A percentile compares a stretch with the other conserved stretches of the same genome.
Evolutionary conservation across 371 early-diverging fungal genomes (phyloP).

Genomic region (Mortierella sp.): DNA sequence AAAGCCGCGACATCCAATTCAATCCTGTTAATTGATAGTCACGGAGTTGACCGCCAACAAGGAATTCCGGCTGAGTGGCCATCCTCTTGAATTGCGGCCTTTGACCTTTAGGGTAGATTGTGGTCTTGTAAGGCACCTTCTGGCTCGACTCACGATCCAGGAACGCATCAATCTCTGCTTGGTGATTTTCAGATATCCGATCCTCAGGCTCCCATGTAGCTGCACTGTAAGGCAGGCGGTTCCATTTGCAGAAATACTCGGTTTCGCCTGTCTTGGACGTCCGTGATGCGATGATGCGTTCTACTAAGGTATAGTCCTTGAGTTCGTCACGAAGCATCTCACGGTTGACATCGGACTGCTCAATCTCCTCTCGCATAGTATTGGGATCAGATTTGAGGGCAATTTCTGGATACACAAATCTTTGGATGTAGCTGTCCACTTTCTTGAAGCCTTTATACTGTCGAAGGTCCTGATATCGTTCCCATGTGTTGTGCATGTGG

Average conservation of each 20-base stretch:
- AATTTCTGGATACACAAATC: slow-evolving; percentile 72
- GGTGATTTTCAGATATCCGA: slow-evolving; percentile 70
- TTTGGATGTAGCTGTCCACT: slow-evolving; percentile 89
- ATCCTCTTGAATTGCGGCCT: slow-evolving; percentile 86
- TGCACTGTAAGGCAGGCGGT: slow-evolving; percentile 86
- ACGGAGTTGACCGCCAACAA: slow-evolving; percentile 92
- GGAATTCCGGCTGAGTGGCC: slow-evolving; percentile 84
- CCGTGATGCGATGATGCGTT: slow-evolving; percentile 86
- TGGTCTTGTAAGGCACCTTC: slow-evolving; percentile 79
- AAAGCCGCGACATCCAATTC: slow-evolving; percentile 99
- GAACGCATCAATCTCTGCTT: slow-evolving; percentile 88
- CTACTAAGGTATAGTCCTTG: slow-evolving; percentile 88
- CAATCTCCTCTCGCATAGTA: slow-evolving; percentile 87
- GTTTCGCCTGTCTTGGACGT: slow-evolving; percentile 56
- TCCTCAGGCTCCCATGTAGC: slow-evolving; percentile 93
- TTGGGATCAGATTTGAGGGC: slow-evolving; percentile 75
- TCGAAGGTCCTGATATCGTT: slow-evolving; percentile 71
- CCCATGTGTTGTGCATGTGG: slow-evolving; percentile 95
- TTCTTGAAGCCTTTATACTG: slow-evolving; percentile 90
- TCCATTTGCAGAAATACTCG: slow-evolving; percentile 96
- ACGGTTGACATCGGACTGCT: slow-evolving; percentile 84
- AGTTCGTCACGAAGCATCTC: slow-evolving; percentile 87
- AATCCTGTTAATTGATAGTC: slow-evolving; percentile 98
- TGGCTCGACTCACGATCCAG: slow-evolving; percentile 81
- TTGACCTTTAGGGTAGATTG: slow-evolving; percentile 60